Conservation (phyloP, 805 yeast species). For the Kazachstania viticola region DNA sequence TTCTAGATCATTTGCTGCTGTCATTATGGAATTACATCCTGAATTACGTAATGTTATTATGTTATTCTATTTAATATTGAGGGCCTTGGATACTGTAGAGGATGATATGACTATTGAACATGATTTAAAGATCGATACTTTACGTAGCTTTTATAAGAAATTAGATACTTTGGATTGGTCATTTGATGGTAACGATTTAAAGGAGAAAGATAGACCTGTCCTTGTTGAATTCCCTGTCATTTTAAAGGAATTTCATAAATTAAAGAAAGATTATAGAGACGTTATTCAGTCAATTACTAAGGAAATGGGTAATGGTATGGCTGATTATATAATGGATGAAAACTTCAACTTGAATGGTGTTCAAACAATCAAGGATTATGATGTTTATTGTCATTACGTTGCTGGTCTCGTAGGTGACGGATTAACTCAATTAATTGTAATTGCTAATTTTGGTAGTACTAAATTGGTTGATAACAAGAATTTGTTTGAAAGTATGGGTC, state of each 20-base stretch:
- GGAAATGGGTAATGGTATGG: constrained; percentile 97
- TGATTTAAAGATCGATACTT: constrained; percentile 57
- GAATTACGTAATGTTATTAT: constrained; percentile 71
- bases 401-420: constrained; percentile 99
- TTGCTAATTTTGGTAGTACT: constrained; percentile 57
- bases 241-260: constrained; percentile 56
- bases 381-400: constrained; percentile 89
- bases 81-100: constrained; percentile 92
- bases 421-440: constrained; percentile 66
- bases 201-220: constrained; percentile 73
- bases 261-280: constrained; percentile 66
- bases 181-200: constrained; percentile 59
- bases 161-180: constrained; percentile 66
- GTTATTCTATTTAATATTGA: constrained; percentile 73
- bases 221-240: constrained; percentile 68
- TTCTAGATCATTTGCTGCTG: constrained; percentile 91
- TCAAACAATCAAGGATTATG: constrained; percentile 66
- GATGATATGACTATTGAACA: constrained; percentile 87
- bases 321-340: constrained; percentile 73
- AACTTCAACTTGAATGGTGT: constrained; percentile 74
- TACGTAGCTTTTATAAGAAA: constrained; percentile 56
- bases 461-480: constrained; percentile 38
- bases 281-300: constrained; percentile 66
- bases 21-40: constrained; percentile 82
- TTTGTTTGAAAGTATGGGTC: constrained; percentile 79